Percentiles rank a stretch among this genome's conserved stretches.
phyloP scores from a whole-genome alignment of 768 basidiomycete species.

The Phlebiopsis gigantea region DNA sequence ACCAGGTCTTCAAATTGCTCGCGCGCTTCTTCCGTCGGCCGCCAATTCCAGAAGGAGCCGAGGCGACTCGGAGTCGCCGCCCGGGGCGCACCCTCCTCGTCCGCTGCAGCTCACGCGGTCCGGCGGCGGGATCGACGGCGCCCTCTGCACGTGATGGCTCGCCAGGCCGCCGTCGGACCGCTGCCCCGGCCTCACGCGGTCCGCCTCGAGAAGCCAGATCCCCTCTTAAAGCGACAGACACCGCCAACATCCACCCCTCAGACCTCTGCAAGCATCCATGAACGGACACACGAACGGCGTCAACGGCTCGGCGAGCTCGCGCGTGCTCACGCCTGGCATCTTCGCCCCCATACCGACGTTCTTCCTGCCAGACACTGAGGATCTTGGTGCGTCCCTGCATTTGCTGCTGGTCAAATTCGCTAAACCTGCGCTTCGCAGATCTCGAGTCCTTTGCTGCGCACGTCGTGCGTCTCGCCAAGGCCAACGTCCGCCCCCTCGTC shows the following conservation, averaged over 20 bases:
- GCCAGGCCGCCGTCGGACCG: neutral
- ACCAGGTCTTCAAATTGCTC: no score
- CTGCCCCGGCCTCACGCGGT: neutral
- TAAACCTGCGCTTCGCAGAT: conserved; percentile 24
- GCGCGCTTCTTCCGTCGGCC: no score
- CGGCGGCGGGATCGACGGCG: neutral
- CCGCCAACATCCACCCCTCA: neutral
- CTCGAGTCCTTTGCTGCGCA: conserved; percentile 35
- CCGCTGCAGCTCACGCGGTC: no score
- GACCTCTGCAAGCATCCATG: neutral
- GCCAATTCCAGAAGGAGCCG: no score
- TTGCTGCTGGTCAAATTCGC: neutral
- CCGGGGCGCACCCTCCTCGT: neutral
- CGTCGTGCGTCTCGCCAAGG: conserved; percentile 35
- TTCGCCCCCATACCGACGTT: conserved; percentile 90
- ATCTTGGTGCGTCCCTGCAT: conserved; percentile 61
- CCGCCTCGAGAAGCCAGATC: neutral
- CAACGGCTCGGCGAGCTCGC: conserved; percentile 26
- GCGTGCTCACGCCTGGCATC: conserved; percentile 68
- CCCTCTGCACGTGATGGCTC: neutral
- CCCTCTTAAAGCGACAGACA: conserved; percentile 1
- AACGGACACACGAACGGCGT: conserved; percentile 5
- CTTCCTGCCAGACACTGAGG: conserved; percentile 70
- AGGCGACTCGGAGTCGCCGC: no score
- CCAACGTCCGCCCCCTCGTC: conserved; percentile 33